phyloP scores from a whole-genome alignment of 768 basidiomycete species.

The Tricholoma flavovirens region DNA sequence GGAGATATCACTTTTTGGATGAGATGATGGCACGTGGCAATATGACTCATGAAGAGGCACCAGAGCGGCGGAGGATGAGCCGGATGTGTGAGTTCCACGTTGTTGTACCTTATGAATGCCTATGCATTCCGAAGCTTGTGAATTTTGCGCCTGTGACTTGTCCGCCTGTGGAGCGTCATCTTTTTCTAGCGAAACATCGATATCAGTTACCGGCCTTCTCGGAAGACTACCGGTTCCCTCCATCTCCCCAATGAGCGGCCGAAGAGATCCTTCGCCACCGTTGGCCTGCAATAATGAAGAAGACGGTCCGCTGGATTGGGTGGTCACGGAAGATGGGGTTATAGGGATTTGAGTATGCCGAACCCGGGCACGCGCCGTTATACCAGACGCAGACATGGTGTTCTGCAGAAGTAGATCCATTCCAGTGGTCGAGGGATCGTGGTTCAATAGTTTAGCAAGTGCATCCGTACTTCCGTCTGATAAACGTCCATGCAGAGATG shows the following conservation, averaged over 20 bases:
- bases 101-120: not conserved
- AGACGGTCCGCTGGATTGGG: not conserved
- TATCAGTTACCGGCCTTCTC: not conserved
- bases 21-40: slow-evolving; percentile 5
- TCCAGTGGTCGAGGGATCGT: not conserved
- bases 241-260: too few relatives aligned
- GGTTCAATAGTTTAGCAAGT: too few relatives aligned
- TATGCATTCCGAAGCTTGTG: not conserved
- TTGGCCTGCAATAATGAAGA: not conserved
- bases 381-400: slow-evolving; percentile 17
- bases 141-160: not conserved
- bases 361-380: slow-evolving; percentile 25
- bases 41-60: slow-evolving; percentile 5
- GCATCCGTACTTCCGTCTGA: slow-evolving; percentile 13
- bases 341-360: slow-evolving; percentile 11
- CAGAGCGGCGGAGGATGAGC: slow-evolving; percentile 4
- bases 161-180: not conserved
- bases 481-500: slow-evolving; percentile 22
- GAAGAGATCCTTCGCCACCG: not conserved
- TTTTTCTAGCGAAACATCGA: not conserved
- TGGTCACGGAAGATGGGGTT: not conserved
- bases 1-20: slow-evolving; percentile 6
- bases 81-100: slow-evolving; percentile 2
- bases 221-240: not conserved
- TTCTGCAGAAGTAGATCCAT: not conserved